Percentiles rank a stretch among this genome's conserved stretches.
Evolutionary conservation across 371 early-diverging fungal genomes (phyloP).

Genomic region (Mortierella sp.): DNA sequence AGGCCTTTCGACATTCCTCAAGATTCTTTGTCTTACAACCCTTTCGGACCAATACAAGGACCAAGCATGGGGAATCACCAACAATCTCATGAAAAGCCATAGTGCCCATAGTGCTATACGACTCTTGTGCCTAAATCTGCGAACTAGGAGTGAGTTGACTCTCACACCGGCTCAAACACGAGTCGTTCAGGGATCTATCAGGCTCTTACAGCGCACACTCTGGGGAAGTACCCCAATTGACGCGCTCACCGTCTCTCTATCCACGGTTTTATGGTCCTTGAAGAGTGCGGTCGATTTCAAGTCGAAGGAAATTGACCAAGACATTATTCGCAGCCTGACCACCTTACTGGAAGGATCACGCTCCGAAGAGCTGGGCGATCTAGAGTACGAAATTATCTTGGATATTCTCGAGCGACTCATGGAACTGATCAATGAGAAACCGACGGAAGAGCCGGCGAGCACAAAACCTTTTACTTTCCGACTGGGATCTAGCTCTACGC

Average conservation of each 20-base stretch:
- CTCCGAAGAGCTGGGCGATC: slow-evolving; percentile 32
- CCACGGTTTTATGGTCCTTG: slow-evolving; percentile 55
- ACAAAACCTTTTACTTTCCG: slow-evolving; percentile 35
- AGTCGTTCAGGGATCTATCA: slow-evolving; percentile 66
- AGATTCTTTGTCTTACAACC: slow-evolving; percentile 67
- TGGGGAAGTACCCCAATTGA: slow-evolving; percentile 65
- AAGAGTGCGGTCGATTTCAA: slow-evolving; percentile 46
- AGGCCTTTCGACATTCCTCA: slow-evolving; percentile 67
- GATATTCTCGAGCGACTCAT: slow-evolving; percentile 58
- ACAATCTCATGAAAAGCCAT: slow-evolving; percentile 75
- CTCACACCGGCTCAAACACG: slow-evolving; percentile 41
- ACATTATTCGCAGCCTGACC: slow-evolving; percentile 54
- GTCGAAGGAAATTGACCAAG: slow-evolving; percentile 50
- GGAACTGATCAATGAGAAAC: slow-evolving; percentile 33
- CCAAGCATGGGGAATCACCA: slow-evolving; percentile 71
- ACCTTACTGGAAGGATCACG: slow-evolving; percentile 32
- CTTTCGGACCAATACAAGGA: slow-evolving; percentile 56
- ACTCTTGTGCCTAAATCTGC: slow-evolving; percentile 68
- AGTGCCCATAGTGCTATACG: slow-evolving; percentile 73
- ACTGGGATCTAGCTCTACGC: slow-evolving; percentile 6
- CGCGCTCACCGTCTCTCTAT: slow-evolving; percentile 52
- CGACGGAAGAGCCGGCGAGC: slow-evolving; percentile 7
- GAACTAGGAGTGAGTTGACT: slow-evolving; percentile 47
- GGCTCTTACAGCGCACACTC: slow-evolving; percentile 65
- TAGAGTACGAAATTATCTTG: slow-evolving; percentile 61